Base-by-base conservation (phyloP, 441 rosid species). In the Pelargonium australe region DNA sequence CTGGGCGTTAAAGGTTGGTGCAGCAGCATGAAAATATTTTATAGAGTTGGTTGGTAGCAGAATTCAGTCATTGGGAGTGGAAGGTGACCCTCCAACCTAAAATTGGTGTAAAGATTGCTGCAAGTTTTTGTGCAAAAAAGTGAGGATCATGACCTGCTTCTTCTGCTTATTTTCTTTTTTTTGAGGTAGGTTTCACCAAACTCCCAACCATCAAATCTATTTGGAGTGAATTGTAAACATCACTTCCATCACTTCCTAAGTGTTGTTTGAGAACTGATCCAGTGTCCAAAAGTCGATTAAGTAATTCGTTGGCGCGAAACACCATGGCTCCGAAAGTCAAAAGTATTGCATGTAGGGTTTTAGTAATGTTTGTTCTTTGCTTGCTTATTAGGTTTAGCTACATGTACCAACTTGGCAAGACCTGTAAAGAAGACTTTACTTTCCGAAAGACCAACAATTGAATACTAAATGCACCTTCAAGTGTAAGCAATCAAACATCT, bases 41-140 rank as follows among this genome's bases (percentile, higher is more conserved):
- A 13, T 13, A 49, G 57, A 34, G 40, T 34, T 34, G 40, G 40
- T 49, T 49, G 57, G 57, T 49, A 49, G 14, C 57, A 49, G 14
- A 49, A 13, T 11, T 13, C n/a, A 49, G 57, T 49, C 57, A 49
- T 49, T 49, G 14, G 57, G 57, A 11, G 57, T 5, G 40, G 40
- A 6, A 34, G 40, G 57, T 49, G 57, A 49, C 57, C 57, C 57
- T 49, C 57, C 57, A 49, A 49, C 57, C 57, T 11, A 49, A 49
- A 11, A 11, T n/a, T 11, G 57, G 14, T 49, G 14, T 49, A 49
- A 13, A 49, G 57, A 49, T 13, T 49, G 14, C 5, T 34, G 5
- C 40, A 34, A 34, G 40, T 34, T 34, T 34, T 34, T 34, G 40
- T 34, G 40, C 40, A 34, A 34, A 34, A 34, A 20, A 20, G 40